Percentiles rank a stretch among this genome's conserved stretches.
These are phyloP conservation scores for Yamadazyma sp. DNA, from an alignment of 805 yeast genomes.

Conservation along the genomic window DNA sequence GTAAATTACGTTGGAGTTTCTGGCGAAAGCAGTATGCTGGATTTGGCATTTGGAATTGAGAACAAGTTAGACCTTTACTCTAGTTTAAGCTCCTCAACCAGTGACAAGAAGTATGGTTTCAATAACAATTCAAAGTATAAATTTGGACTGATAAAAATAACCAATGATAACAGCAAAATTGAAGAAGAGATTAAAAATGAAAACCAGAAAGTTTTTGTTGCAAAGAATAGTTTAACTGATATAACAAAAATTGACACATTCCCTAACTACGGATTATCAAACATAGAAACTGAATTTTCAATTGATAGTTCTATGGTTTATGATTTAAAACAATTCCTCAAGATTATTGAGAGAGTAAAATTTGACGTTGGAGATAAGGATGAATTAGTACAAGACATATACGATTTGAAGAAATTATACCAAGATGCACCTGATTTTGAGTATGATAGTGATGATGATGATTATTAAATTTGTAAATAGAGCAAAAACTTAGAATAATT, in stretches of 20 bases:
- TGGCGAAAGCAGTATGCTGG: background rate
- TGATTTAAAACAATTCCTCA: constrained; percentile 27
- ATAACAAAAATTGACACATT: constrained; percentile 26
- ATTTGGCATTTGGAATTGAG: background rate
- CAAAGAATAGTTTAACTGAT: constrained; percentile 16
- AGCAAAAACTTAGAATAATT: background rate
- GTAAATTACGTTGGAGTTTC: constrained; percentile 32
- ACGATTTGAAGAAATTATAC: constrained; percentile 30
- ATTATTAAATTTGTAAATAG: constrained; percentile 1
- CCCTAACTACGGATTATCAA: constrained; percentile 16
- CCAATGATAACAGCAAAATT: constrained; percentile 6
- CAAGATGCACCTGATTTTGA: constrained; percentile 28
- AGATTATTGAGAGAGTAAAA: constrained; percentile 14
- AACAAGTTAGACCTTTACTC: constrained; percentile 1
- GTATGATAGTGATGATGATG: constrained; percentile 19
- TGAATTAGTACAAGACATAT: constrained; percentile 34
- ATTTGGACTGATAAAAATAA: constrained; percentile 5
- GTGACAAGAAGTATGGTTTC: constrained; percentile 7
- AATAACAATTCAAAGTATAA: constrained; percentile 4
- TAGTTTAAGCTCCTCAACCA: background rate
- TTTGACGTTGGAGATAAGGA: constrained; percentile 19
- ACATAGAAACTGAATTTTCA: constrained; percentile 21
- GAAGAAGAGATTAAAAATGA: background rate
- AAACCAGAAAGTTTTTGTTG: constrained; percentile 3
- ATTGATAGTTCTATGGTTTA: constrained; percentile 22